Conservation (phyloP, 345 rosid species). For the Lepidium africanum region DNA sequence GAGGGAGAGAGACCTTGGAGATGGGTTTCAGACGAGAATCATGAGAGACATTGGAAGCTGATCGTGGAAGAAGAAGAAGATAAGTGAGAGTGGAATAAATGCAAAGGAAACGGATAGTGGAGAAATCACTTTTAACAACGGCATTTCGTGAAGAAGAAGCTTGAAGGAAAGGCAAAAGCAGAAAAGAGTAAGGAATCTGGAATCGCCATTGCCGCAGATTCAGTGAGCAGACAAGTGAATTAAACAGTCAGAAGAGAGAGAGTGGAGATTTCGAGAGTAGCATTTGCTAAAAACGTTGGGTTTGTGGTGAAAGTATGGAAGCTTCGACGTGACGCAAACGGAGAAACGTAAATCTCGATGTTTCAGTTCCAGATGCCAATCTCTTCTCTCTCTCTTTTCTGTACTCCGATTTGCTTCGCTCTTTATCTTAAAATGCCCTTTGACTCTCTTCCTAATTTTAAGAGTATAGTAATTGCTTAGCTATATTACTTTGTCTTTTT, state of each 20-base stretch:
- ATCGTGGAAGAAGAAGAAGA: slow-evolving; percentile 14
- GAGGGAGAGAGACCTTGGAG: slow-evolving; percentile 17
- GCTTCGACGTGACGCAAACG: slow-evolving; percentile 31
- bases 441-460: slow-evolving; percentile 21
- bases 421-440: slow-evolving; percentile 15
- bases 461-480: neutral
- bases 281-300: neutral
- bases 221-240: slow-evolving; percentile 9
- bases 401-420: slow-evolving; percentile 22
- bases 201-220: slow-evolving; percentile 29
- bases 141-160: slow-evolving; percentile 30
- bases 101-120: slow-evolving; percentile 13
- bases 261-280: neutral
- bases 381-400: slow-evolving; percentile 20
- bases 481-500: slow-evolving; percentile 5
- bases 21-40: slow-evolving; percentile 5
- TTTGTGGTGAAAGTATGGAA: slow-evolving; percentile 14
- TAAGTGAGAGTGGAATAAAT: slow-evolving; percentile 19
- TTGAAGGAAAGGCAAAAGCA: slow-evolving; percentile 16
- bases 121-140: slow-evolving; percentile 23
- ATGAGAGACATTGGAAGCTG: slow-evolving; percentile 12
- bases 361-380: slow-evolving; percentile 26
- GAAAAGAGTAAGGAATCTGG: slow-evolving; percentile 21
- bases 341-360: slow-evolving; percentile 36
- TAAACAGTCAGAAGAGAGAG: neutral